Conservation (phyloP, 495 filamentous ascomycete species). For the Xylaria nigripes region DNA sequence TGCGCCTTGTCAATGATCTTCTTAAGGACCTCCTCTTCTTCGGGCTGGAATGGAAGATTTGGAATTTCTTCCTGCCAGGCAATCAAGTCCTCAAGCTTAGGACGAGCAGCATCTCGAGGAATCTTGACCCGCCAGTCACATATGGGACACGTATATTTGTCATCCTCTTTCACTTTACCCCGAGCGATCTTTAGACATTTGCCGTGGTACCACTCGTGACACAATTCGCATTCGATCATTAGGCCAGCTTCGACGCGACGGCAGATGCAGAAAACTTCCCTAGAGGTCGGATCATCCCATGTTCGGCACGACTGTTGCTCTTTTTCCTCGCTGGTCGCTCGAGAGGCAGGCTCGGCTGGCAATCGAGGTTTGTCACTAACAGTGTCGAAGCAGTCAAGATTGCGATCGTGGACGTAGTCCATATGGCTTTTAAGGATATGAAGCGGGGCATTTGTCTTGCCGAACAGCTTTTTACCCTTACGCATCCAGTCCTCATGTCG, state of each 20-base stretch:
- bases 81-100: slow-evolving; percentile 86
- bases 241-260: slow-evolving; percentile 86
- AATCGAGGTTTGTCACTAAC: slow-evolving; percentile 74
- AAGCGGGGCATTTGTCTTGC: slow-evolving; percentile 93
- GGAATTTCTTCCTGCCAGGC: slow-evolving; percentile 83
- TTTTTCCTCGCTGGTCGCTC: slow-evolving; percentile 66
- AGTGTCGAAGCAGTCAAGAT: slow-evolving; percentile 84
- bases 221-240: slow-evolving; percentile 99
- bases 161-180: slow-evolving; percentile 95
- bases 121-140: slow-evolving; percentile 98
- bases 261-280: slow-evolving; percentile 97
- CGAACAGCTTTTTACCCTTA: slow-evolving; percentile 95
- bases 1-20: slow-evolving; percentile 78
- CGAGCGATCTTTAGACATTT: slow-evolving; percentile 98
- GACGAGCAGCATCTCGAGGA: slow-evolving; percentile 92
- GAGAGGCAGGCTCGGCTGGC: slow-evolving; percentile 84
- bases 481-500: slow-evolving; percentile 99
- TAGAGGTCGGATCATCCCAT: slow-evolving; percentile 43
- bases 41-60: slow-evolving; percentile 83
- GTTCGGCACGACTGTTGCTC: slow-evolving; percentile 40
- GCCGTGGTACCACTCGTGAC: slow-evolving; percentile 98
- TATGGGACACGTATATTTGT: slow-evolving; percentile 97
- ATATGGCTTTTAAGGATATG: slow-evolving; percentile 92
- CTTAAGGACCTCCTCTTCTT: slow-evolving; percentile 79
- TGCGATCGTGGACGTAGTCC: slow-evolving; percentile 84